Evolutionary conservation across 306 rosid genomes (phyloP), one percentile per base, ranked within the genome.

Genomic region (Cicer judaicum): DNA sequence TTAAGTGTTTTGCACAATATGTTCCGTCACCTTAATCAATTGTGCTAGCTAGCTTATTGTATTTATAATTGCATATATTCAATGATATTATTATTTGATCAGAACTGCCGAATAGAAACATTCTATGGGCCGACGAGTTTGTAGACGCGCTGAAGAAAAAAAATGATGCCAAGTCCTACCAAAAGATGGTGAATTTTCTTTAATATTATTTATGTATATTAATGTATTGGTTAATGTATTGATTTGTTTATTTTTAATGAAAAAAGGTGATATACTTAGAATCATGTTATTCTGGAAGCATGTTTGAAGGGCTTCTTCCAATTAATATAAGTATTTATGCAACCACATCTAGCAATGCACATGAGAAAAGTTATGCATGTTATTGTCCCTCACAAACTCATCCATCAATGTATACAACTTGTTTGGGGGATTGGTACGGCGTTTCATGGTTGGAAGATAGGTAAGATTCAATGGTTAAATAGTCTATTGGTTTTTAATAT

Each of bases 271-370:
- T 92, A 24, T 92, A 92, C 72, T 0, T 90, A 4, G 97, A 92
- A 79, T 87, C 97, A 4, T 92, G 97, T 36, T 86, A 85, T 10
- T 14, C 89, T 3, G 97, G 93, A 68, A 90, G 96, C 52, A 84
- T 92, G 16, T 90, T 92, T 46, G 90, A 84, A 7, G 93, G 96
- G 7, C 62, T 88, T 21, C 92, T 89, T 47, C 85, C 93, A 2
- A 14, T 64, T 5, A 40, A 90, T 53, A 41, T 88, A 5, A 72
- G 21, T 39, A 81, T 90, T 14, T 92, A 87, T 38, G 92, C 80
- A 47, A 84, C 88, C 6, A 89, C 97, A 2, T 84, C 96, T 9
- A 14, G 96, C 48, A 90, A 85, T 82, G 72, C 87, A 68, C 0
- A 0, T 0, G 93, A 92, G 74, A 9, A 2, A 15, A 92, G 97